Base-by-base conservation (phyloP, 768 basidiomycete species). In the Mycena metata region DNA sequence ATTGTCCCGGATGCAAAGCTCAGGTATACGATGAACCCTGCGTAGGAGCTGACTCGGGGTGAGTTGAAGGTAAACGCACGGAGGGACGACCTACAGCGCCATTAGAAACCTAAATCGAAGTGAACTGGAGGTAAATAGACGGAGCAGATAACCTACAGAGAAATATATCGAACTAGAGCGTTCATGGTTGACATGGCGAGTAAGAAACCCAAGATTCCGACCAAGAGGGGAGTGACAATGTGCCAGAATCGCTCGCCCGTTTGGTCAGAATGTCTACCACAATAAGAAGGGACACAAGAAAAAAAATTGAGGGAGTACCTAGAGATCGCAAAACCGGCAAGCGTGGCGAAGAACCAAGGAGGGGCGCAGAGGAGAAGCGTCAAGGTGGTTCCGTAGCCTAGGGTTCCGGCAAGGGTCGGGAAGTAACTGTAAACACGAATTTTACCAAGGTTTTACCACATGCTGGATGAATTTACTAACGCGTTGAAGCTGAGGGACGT, bases 221-320 rank as follows among this genome's bases (percentile, higher is more conserved):
- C 60, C 24, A 79, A 64, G 42, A 92, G 77, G 1, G 92, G 83
- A 15, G 78, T 54, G 1, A 80, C 77, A 62, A 89, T 89, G 77
- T 95, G 92, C 75, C 82, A 86, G 81, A 87, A 94, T 52, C 94
- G 89, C 74, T 96, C 93, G 30, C 85, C 86, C 15, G 76, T 81
- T 67, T 79, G 80, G 79, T 96, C 95, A 0, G 95, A 93, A 79
- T 91, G 91, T 68, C 90, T 88, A 55, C 11, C 52, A 43, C 45
- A 56, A 56, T 33, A 46, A 63, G 36, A 57, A 11, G 50, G 24
- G 13, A n/a, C 12, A 23, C 7, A 3, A 15, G 60, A 70, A 66
- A 13, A 59, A 23, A 30, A 17, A 23, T 17, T 42, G n/a, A 41
- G 5, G 19, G 5, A 52, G 70, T 66, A 89, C 89, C 84, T 82